Percentiles rank a stretch among this genome's conserved stretches.
Evolutionary conservation across 805 yeast species (phyloP).

Genomic region (Saccharomycopsis malanga): DNA sequence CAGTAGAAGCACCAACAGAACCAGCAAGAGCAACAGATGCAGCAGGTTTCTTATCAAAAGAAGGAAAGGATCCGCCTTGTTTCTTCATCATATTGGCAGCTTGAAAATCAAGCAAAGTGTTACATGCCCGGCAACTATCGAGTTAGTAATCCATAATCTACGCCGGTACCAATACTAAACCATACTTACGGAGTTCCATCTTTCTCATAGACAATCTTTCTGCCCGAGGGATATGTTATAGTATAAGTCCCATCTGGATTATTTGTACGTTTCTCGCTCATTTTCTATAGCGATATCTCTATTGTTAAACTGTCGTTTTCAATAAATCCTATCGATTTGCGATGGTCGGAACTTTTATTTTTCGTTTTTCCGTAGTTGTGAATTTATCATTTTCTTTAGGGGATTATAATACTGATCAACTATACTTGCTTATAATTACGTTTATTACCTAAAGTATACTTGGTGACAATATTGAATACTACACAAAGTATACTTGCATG

Average conservation of each 20-base stretch:
- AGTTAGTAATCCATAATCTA: slow-evolving; percentile 7
- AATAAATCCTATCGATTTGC: too few species aligned
- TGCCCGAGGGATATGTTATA: slow-evolving; percentile 47
- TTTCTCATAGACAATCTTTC: slow-evolving; percentile 68
- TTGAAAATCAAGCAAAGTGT: slow-evolving; percentile 72
- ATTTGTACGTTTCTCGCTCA: slow-evolving; percentile 1
- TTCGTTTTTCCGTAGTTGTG: too few species aligned
- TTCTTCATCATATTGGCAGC: slow-evolving; percentile 36
- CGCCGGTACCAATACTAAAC: not conserved
- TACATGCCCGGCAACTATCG: slow-evolving; percentile 78
- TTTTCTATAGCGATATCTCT: not conserved
- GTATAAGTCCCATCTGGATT: slow-evolving; percentile 21
- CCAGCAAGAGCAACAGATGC: slow-evolving; percentile 23
- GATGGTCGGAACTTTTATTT: too few species aligned
- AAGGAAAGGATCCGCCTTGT: slow-evolving; percentile 10
- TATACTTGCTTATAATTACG: too few species aligned
- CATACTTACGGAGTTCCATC: slow-evolving; percentile 86
- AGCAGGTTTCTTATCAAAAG: slow-evolving; percentile 10
- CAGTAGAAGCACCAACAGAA: slow-evolving; percentile 24
- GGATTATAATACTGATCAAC: too few species aligned
- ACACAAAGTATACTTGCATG: too few species aligned
- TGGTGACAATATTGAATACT: too few species aligned
- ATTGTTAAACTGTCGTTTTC: too few species aligned
- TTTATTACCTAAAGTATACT: too few species aligned
- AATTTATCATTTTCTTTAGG: too few species aligned